Evolutionary conservation across 2,329 filamentous ascomycete species (phyloP), one percentile per base, ranked within the genome.

Genomic region (Aspergillus clavatus): DNA sequence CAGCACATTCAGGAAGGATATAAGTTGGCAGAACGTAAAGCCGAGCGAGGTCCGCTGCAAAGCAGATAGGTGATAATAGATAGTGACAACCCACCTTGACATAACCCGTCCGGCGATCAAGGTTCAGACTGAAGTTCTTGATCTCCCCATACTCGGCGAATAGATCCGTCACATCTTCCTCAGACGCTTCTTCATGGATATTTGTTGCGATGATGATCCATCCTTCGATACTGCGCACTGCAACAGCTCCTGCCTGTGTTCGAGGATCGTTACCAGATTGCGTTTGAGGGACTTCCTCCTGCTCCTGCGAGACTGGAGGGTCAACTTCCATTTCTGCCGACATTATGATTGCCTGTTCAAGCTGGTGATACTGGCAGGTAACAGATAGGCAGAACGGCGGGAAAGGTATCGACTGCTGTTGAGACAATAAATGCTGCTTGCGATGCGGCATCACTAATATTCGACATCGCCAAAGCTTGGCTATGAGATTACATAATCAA

Each of bases 121-220:
- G 63, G 59, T 84, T 84, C 69, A 84, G 67, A 59, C 81, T 81
- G 58, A 83, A 66, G 59, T 84, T 84, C 72, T 83, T 83, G 58
- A 84, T 82, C 58, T 83, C 79, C 45, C 81, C 81, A 54, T 78
- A 81, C 50, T 84, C 81, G 48, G 78, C 80, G 61, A 84, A 84
- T 57, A 83, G 65, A 55, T 84, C 81, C 43, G 78, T 79, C 21
- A 84, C 66, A 51, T 84, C 81, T 65, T 84, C 81, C 61, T 84
- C 81, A n/a, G 74, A 78, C 7, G 81, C 79, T 61, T 84, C 81
- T 60, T 84, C 81, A 55, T 84, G 81, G 27, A 84, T 79, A 53
- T 84, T 84, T n/a, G 80, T 82, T 43, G 76, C 80, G n/a, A 83
- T 75, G 50, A 84, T 73, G 61, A 84, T 84, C 81, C 81, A 84